Percentiles rank a stretch among this genome's conserved stretches.
Evolutionary conservation across 495 filamentous ascomycete genomes (phyloP).

Genomic region (Penicillium ochrochloron): DNA sequence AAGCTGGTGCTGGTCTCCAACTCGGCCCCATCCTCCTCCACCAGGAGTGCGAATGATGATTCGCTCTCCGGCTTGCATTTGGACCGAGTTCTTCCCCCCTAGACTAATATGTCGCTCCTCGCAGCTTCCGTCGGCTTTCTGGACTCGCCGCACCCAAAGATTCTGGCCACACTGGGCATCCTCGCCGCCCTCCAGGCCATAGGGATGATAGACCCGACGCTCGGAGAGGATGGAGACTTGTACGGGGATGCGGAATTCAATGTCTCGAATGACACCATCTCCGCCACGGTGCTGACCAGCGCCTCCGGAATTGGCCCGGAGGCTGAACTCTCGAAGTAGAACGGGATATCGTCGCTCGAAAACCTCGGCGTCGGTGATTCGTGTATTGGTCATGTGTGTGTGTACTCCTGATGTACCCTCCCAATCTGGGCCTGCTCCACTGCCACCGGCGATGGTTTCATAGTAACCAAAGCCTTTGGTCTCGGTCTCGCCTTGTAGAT

Average conservation of each 20-base stretch:
- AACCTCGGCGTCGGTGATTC: conserved; percentile 89
- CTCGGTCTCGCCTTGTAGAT: conserved; percentile 30
- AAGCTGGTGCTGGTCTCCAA: conserved; percentile 21
- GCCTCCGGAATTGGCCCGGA: conserved; percentile 71
- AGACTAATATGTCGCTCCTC: conserved; percentile 74
- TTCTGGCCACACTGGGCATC: conserved; percentile 55
- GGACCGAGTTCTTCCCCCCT: conserved; percentile 84
- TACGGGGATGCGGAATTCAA: conserved; percentile 56
- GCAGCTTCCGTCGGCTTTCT: conserved; percentile 26
- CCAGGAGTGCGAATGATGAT: conserved; percentile 66
- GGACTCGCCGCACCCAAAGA: conserved; percentile 58
- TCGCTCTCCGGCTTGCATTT: conserved; percentile 79
- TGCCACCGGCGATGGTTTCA: conserved; percentile 89
- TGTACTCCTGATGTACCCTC: conserved; percentile 87
- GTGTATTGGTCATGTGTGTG: conserved; percentile 94
- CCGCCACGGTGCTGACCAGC: conserved; percentile 42
- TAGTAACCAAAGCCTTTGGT: conserved; percentile 83
- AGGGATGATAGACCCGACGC: conserved; percentile 81
- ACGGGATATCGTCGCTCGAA: conserved; percentile 91
- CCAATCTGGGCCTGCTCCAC: conserved; percentile 82
- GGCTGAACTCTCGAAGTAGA: conserved; percentile 77
- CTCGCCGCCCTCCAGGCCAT: conserved; percentile 82
- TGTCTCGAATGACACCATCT: conserved; percentile 44
- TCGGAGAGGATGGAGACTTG: conserved; percentile 89
- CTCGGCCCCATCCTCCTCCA: conserved; percentile 50